Conservation (phyloP, 2,329 filamentous ascomycete species). For the Hirsutella rhossiliensis region DNA sequence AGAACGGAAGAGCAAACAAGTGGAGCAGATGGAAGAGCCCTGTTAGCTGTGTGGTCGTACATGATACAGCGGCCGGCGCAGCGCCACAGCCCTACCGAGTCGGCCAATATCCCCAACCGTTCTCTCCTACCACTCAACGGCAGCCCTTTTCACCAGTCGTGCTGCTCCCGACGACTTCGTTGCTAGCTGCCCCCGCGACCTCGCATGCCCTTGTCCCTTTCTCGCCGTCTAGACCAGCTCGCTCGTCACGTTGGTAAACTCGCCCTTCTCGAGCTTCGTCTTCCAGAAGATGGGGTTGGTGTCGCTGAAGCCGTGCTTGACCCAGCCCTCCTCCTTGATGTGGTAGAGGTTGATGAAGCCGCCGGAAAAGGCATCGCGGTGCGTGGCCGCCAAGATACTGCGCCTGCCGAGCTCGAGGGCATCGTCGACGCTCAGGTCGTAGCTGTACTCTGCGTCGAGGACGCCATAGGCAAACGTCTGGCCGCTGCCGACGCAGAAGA, state of each 20-base stretch:
- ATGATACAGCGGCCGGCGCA: slow-evolving; percentile 1
- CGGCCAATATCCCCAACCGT: background rate
- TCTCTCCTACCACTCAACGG: background rate
- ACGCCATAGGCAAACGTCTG: slow-evolving; percentile 99
- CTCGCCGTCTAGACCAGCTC: slow-evolving; percentile 35
- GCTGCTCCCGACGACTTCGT: no score
- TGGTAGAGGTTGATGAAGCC: slow-evolving; percentile 98
- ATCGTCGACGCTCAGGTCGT: slow-evolving; percentile 77
- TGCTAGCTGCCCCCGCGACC: no score
- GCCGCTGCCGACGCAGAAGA: slow-evolving; percentile 96
- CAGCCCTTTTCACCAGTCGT: no score
- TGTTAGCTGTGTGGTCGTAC: slow-evolving; percentile 3
- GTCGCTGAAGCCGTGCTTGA: slow-evolving; percentile 96
- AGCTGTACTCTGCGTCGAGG: slow-evolving; percentile 87
- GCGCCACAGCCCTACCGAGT: background rate
- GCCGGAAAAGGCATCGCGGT: slow-evolving; percentile 96
- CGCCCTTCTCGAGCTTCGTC: slow-evolving; percentile 95
- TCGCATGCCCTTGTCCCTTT: background rate
- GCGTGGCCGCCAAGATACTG: slow-evolving; percentile 91
- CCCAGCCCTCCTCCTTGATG: slow-evolving; percentile 97
- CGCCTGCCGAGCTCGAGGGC: slow-evolving; percentile 82
- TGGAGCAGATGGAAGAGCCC: background rate
- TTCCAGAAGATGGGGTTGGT: slow-evolving; percentile 99
- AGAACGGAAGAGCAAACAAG: background rate
- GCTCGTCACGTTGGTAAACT: slow-evolving; percentile 92